Evolutionary conservation across 495 filamentous ascomycete genomes (phyloP).

Genomic region (Trichocladium uniseriatum): DNA sequence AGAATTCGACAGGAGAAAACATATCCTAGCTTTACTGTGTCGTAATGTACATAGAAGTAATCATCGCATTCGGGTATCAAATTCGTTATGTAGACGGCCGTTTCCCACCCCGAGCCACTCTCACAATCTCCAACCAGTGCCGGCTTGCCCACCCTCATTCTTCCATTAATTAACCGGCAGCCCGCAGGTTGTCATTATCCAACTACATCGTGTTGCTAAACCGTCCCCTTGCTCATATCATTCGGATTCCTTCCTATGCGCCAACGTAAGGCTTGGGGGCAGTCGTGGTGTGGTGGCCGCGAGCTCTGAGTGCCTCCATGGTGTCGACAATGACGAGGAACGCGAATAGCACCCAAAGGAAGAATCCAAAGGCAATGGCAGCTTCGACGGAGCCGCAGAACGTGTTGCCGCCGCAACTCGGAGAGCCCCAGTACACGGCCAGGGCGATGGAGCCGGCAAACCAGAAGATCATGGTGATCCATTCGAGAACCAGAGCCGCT

Average conservation of each 20-base stretch:
- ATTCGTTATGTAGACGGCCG: too few species aligned
- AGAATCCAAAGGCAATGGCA: slow-evolving; percentile 39
- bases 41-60: too few species aligned
- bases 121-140: too few species aligned
- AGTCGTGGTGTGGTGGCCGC: slow-evolving; percentile 20
- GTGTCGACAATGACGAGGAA: slow-evolving; percentile 31
- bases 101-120: too few species aligned
- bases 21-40: too few species aligned
- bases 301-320: slow-evolving; percentile 23
- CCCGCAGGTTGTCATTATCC: too few species aligned
- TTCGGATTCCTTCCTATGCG: slow-evolving; percentile 10
- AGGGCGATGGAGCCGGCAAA: slow-evolving; percentile 73
- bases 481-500: slow-evolving; percentile 55
- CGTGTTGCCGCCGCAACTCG: slow-evolving; percentile 20
- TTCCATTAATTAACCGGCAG: too few species aligned
- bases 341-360: slow-evolving; percentile 35
- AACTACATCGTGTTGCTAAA: too few species aligned
- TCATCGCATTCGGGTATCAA: too few species aligned
- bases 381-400: slow-evolving; percentile 36
- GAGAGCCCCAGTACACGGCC: slow-evolving; percentile 48
- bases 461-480: slow-evolving; percentile 78
- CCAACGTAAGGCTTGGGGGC: slow-evolving; percentile 24
- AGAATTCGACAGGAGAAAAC: too few species aligned
- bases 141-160: too few species aligned
- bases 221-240: too few species aligned